Base-by-base conservation (phyloP, 768 basidiomycete genomes). In the Tubosaeta sp. region DNA sequence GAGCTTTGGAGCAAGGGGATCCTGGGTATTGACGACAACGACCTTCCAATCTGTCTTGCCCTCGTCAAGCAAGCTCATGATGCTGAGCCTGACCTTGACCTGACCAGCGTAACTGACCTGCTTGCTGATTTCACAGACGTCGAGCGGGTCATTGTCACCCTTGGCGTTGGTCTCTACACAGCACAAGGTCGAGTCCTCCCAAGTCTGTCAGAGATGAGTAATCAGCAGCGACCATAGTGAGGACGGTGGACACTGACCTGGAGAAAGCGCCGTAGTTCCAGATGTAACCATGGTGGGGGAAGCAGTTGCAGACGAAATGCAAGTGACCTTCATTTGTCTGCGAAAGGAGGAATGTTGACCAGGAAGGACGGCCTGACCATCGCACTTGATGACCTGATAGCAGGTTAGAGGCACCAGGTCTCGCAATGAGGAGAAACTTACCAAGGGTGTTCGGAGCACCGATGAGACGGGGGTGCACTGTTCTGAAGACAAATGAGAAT, bases 11-110 rank as follows among this genome's bases (percentile, higher is more conserved):
- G 97, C 97, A 55, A 98, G 86, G 39, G 97, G 95, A 70, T 98
- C 97, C 61, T 84, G 82, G 56, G 97, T 82, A 69, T 98, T 95
- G 59, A 98, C 92, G 69, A 95, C 97, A 72, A 99, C 84, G 76
- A 99, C 90, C 75, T 99, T 99, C 97, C 97, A 99, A 78, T 97
- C 97, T 60, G 97, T 98, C 78, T 98, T 95, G 64, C 97, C 97
- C 71, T 98, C 97, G 68, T 99, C 97, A 60, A 98, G 86, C 53
- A 98, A 80, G 52, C 95, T 97, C 95, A 98, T 98, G 83, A 98
- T 95, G 56, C 97, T 97, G 65, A 99, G 91, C 80, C 98, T 99
- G 83, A 99, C 97, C 73, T 98, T 99, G 72, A 99, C 83, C 71
- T 98, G 95, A 52, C 97, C 97, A 57, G 86, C 84, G 71, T 94